phyloP scores from a whole-genome alignment of 768 basidiomycete species.

The Epithele typhae region DNA sequence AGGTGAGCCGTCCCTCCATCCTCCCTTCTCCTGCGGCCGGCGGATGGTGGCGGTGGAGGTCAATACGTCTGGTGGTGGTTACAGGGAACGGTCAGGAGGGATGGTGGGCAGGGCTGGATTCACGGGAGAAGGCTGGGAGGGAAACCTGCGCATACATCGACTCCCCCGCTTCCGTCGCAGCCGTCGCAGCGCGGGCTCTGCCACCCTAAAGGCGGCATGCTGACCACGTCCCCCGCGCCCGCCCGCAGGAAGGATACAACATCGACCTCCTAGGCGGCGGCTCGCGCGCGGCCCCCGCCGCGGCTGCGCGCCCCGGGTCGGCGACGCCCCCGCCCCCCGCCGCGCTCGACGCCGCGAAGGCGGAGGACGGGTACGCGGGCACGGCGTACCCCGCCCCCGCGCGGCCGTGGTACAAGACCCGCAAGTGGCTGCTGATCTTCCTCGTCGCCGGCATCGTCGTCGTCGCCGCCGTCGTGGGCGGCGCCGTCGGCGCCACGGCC shows the following conservation, averaged over 20 bases:
- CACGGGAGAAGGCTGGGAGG: too few species aligned
- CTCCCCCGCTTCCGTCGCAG: too few species aligned
- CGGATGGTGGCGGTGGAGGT: too few species aligned
- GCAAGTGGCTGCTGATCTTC: constrained; percentile 38
- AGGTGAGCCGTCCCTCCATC: too few species aligned
- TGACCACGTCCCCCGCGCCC: background rate
- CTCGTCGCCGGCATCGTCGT: constrained; percentile 36
- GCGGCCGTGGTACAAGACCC: constrained; percentile 46
- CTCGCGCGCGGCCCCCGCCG: constrained; percentile 12
- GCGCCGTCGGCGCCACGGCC: constrained; percentile 50
- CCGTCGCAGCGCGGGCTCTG: too few species aligned
- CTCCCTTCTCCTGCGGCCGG: too few species aligned
- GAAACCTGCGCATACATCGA: too few species aligned
- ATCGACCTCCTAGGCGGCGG: constrained; percentile 36
- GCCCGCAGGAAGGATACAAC: constrained; percentile 48
- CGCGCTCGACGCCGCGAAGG: constrained; percentile 14
- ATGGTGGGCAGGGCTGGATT: too few species aligned
- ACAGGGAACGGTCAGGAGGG: too few species aligned
- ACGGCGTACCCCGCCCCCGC: constrained; percentile 1
- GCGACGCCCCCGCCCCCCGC: constrained; percentile 12
- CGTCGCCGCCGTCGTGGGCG: constrained; percentile 51
- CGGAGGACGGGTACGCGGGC: constrained; percentile 11
- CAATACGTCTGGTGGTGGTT: too few species aligned
- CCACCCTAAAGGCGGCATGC: too few species aligned
- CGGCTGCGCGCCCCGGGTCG: constrained; percentile 18